Base-by-base conservation (phyloP, 192 early-diverging fungal genomes). In the Mortierella claussenii region DNA sequence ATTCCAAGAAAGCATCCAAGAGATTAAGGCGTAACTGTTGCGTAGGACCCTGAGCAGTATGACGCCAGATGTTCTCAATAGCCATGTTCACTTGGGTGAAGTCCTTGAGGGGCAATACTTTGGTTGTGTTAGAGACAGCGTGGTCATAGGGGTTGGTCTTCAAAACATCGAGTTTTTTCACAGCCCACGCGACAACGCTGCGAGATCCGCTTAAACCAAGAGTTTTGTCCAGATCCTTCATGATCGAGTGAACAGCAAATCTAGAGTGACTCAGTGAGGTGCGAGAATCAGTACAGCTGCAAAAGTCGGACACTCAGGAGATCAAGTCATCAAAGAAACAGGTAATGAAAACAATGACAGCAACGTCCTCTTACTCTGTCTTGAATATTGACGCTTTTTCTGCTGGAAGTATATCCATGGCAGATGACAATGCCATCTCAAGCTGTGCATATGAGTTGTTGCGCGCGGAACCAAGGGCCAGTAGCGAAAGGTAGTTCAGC, bases 401-500 rank as follows among this genome's bases (percentile, higher is more conserved):
- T 1, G 26, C 21, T 1, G 56, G n/a, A 15, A 67, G 21, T 8
- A 12, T 28, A 1, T 76, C 73, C 0, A 60, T 18, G 4, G 73
- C 70, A 5, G 17, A 33, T 13, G 28, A 20, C 17, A 65, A 55
- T 9, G 51, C 63, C 9, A 26, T 10, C 5, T 60, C 50, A n/a
- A 76, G 28, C 12, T 67, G 34, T n/a, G 21, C 20, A 24, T 42
- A 21, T 2, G 51, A 55, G 24, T 33, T 42, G 46, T 33, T 9
- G 12, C 32, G 20, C 18, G 30, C n/a, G 0, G 59, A 37, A 11
- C 34, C 50, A 32, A 76, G 43, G 20, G 65, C 64, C 45, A 76
- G 36, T 6, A 76, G 26, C 12, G 64, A 76, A 24, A 76, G 21
- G 37, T 67, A 76, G 32, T 76, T 76, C 27, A 76, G 49, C 73